Percentiles rank a stretch among this genome's conserved stretches.
These are phyloP conservation scores for Beta lomatogona DNA, from an alignment of 179 eudicot genomes.

Conservation along the genomic window DNA sequence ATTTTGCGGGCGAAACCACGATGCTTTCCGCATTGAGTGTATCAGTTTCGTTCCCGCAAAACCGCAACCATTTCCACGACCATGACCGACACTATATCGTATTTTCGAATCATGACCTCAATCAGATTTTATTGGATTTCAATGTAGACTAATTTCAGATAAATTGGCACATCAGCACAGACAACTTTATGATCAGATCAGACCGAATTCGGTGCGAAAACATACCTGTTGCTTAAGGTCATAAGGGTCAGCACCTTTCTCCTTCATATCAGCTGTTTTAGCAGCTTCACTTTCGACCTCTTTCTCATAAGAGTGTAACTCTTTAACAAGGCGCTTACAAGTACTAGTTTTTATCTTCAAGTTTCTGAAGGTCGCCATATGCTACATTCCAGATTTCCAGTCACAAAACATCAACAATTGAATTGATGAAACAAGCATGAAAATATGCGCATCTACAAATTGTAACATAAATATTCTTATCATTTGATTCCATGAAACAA, in stretches of 20 bases:
- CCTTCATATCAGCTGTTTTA: slow-evolving; percentile 91
- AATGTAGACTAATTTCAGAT: not conserved
- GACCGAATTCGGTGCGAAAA: not conserved
- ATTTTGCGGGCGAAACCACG: no score
- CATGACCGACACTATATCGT: no score
- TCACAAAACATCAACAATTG: no score
- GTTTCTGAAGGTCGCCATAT: slow-evolving; percentile 84
- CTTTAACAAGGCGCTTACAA: slow-evolving; percentile 81
- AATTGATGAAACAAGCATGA: no score
- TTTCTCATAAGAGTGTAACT: slow-evolving; percentile 80
- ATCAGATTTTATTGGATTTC: not conserved
- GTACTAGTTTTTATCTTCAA: slow-evolving; percentile 91
- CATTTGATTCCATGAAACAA: no score
- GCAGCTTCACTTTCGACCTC: slow-evolving; percentile 92
- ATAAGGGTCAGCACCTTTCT: slow-evolving; percentile 81
- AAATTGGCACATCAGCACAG: not conserved
- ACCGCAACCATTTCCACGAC: no score
- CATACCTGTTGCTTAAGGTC: slow-evolving; percentile 91
- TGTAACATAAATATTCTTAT: no score
- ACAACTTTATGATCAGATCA: no score
- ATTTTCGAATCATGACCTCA: not conserved
- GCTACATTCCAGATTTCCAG: slow-evolving; percentile 4
- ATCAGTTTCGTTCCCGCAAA: no score
- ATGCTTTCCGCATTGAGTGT: no score
- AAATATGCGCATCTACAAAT: no score